Percentiles rank a stretch among this genome's conserved stretches.
Conservation (phyloP, 1,284 basidiomycete species). For the Trichosporon asahii region DNA sequence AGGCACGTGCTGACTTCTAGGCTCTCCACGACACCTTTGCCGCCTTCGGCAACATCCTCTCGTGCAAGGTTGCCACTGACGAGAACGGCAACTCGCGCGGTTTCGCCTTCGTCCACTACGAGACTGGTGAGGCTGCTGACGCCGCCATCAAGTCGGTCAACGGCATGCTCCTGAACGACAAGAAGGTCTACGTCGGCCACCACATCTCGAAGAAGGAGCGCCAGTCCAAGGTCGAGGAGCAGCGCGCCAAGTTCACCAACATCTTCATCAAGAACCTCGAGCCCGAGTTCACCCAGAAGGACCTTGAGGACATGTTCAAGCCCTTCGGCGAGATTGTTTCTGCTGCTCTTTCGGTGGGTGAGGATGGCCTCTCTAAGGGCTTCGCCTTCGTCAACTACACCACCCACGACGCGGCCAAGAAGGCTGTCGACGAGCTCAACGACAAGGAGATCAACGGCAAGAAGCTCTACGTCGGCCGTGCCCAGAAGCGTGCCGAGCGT, state of each 20-base stretch:
- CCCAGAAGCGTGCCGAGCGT: constrained; percentile 98
- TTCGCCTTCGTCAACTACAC: constrained; percentile 99
- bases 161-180: constrained; percentile 98
- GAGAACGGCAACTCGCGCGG: constrained; percentile 89
- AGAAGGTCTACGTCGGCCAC: constrained; percentile 97
- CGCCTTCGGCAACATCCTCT: constrained; percentile 97
- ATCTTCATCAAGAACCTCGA: constrained; percentile 98
- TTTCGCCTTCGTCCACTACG: constrained; percentile 82
- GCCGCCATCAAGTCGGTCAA: constrained; percentile 98
- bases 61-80: constrained; percentile 98
- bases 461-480: constrained; percentile 93
- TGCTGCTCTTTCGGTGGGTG: constrained; percentile 74
- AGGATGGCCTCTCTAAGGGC: constrained; percentile 82
- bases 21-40: constrained; percentile 99
- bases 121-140: constrained; percentile 94
- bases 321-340: constrained; percentile 85
- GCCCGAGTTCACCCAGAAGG: constrained; percentile 73
- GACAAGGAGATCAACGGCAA: constrained; percentile 81
- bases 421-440: constrained; percentile 85
- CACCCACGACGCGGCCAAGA: constrained; percentile 84
- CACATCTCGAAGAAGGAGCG: constrained; percentile 98
- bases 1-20: constrained; percentile 47
- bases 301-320: constrained; percentile 80
- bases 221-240: constrained; percentile 96
- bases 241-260: constrained; percentile 95